phyloP scores from a whole-genome alignment of 306 rosid species.

The Chamaecrista fasciculata region DNA sequence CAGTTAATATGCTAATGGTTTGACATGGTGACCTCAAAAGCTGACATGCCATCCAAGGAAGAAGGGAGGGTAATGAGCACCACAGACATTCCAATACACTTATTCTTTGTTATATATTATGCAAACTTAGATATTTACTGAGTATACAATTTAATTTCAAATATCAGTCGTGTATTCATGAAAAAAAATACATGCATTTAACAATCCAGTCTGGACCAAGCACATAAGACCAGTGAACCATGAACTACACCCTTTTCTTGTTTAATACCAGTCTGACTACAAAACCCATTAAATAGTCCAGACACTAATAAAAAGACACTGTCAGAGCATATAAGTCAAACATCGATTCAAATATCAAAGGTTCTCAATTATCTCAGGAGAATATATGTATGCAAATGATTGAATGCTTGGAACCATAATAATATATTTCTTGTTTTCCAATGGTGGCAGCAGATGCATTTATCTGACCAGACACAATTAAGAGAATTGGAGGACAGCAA shows the following conservation, averaged over 20 bases:
- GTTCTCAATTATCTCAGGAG: neutral
- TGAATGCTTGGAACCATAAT: neutral
- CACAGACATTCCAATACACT: neutral
- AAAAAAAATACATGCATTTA: neutral
- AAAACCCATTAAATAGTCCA: neutral
- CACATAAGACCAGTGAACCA: neutral
- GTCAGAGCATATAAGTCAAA: neutral
- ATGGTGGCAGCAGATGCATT: slow-evolving; percentile 7
- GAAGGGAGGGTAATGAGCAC: neutral
- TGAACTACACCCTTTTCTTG: neutral
- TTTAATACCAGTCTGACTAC: neutral
- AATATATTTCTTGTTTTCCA: neutral
- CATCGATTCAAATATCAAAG: neutral
- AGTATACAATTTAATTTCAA: neutral
- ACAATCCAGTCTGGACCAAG: neutral
- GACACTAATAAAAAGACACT: neutral
- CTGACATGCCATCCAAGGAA: neutral
- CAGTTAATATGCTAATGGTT: neutral
- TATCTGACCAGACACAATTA: neutral
- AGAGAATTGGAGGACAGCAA: neutral
- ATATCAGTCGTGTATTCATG: neutral
- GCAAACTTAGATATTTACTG: neutral
- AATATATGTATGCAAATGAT: neutral
- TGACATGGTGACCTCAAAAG: neutral
- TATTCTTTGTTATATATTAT: neutral